These are phyloP conservation scores for Sclerotinia subarctica DNA, from an alignment of 2,329 filamentous ascomycete genomes.

Conservation along the genomic window DNA sequence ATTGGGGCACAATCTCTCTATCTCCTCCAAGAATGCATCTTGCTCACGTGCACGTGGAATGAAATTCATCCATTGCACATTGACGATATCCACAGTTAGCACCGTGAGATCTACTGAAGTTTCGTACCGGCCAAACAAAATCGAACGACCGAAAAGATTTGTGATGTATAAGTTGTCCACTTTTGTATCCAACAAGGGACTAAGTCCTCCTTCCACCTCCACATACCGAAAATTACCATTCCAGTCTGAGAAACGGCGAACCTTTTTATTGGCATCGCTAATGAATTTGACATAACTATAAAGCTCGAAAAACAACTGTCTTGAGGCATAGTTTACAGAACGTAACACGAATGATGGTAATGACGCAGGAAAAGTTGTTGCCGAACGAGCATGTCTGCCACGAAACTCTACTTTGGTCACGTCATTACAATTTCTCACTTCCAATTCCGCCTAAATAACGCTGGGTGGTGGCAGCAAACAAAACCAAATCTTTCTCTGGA, in stretches of 20 bases:
- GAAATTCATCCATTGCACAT: too few relatives aligned
- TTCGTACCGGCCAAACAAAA: accelerated
- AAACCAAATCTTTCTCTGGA: slow-evolving; percentile 2
- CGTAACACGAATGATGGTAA: not conserved
- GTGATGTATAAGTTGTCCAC: not conserved
- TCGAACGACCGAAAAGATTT: not conserved
- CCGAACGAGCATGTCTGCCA: not conserved
- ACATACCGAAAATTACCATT: not conserved
- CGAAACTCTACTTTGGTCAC: not conserved
- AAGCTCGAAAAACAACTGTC: not conserved
- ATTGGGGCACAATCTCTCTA: not conserved
- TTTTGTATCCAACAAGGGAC: not conserved
- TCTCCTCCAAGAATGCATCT: not conserved
- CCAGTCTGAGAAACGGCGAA: not conserved
- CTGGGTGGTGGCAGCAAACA: not conserved
- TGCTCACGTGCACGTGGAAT: accelerated
- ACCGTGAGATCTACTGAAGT: not conserved
- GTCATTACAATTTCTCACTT: too few relatives aligned
- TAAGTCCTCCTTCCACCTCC: not conserved
- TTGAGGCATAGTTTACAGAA: not conserved
- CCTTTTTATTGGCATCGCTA: not conserved
- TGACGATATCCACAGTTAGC: not conserved
- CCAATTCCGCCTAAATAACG: not conserved
- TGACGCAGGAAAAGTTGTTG: not conserved
- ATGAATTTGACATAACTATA: not conserved